A percentile compares a stretch with the other conserved stretches of the same genome.
Conservation (phyloP, 2,329 filamentous ascomycete genomes). For the Cercospora sp. region DNA sequence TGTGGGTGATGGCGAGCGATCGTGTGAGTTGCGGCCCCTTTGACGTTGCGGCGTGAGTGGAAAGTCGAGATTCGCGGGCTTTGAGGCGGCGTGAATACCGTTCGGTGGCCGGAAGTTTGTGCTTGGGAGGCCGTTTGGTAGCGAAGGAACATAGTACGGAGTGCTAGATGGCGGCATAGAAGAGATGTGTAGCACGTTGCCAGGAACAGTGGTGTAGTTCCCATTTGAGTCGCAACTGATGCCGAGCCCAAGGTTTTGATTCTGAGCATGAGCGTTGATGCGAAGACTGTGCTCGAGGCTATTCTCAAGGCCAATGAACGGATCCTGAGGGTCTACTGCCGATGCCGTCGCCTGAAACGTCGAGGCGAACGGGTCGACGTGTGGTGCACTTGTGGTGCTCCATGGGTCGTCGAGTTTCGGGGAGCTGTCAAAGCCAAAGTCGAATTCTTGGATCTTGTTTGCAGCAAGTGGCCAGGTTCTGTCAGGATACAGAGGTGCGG, state of each 20-base stretch:
- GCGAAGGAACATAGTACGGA: slow-evolving; percentile 28
- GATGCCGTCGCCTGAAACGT: slow-evolving; percentile 22
- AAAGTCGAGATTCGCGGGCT: slow-evolving; percentile 7
- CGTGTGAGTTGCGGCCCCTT: slow-evolving; percentile 15
- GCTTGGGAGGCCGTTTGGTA: slow-evolving; percentile 32
- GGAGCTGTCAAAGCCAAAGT: slow-evolving; percentile 37
- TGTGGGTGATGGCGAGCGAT: slow-evolving; percentile 26
- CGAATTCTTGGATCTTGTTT: slow-evolving; percentile 35
- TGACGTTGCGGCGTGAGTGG: slow-evolving; percentile 29
- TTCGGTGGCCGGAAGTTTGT: slow-evolving; percentile 4
- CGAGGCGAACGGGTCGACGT: slow-evolving; percentile 19
- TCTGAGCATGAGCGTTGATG: slow-evolving; percentile 16
- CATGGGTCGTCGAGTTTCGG: slow-evolving; percentile 25
- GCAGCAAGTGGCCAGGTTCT: slow-evolving; percentile 28
- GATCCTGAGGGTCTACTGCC: slow-evolving; percentile 24
- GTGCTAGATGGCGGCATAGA: slow-evolving; percentile 16
- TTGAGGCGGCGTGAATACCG: neutral
- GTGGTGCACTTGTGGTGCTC: slow-evolving; percentile 21
- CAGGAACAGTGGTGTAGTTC: slow-evolving; percentile 20
- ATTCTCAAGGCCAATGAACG: slow-evolving; percentile 26
- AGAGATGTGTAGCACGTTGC: slow-evolving; percentile 20
- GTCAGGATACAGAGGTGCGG: slow-evolving; percentile 33
- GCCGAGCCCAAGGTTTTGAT: slow-evolving; percentile 33
- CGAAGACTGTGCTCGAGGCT: slow-evolving; percentile 13
- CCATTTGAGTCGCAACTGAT: slow-evolving; percentile 38